Base-by-base conservation (phyloP, 768 basidiomycete genomes). In the Chiua virens region DNA sequence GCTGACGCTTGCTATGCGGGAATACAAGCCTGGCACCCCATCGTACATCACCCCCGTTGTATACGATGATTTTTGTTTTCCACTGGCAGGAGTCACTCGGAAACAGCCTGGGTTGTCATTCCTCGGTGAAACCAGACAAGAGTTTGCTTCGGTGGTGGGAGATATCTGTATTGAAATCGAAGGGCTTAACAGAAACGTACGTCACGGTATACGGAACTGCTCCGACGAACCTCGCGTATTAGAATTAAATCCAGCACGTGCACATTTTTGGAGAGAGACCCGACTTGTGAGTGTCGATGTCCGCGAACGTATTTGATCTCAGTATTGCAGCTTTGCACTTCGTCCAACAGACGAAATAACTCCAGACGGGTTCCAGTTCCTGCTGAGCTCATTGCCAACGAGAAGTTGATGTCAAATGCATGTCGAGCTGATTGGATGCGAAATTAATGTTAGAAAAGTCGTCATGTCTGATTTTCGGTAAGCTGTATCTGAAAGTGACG, bases 61-160 rank as follows among this genome's bases (percentile, higher is more conserved):
- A 20, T 25, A 34, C 7, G 13, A 27, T 15, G 5, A 5, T 14
- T 21, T 10, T 42, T 34, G 22, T 25, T 34, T 25, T n/a, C n/a
- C n/a, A n/a, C n/a, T n/a, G n/a, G 30, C 27, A 75, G 75, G 65
- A 13, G 37, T 68, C 4, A 69, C 70, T 5, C 65, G 79, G 22
- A 76, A 74, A 50, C 57, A 62, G 38, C 66, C 77, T 7, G 77
- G 73, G 0, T 55, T 80, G 8, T 57, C 62, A 0, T 79, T 80
- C 52, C 52, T 72, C 0, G 78, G 78, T 0, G 69, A 78, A 53
- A 75, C 72, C 1, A 59, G 49, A 10, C 58, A 71, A 7, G 59
- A 60, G 7, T 56, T 71, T 18, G 27, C 52, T 3, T 43, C 63
- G 3, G 48, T 74, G 0, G 60, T 71, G 8, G 78, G 71, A 4